Conservation (phyloP, 768 basidiomycete species). For the Mycena alexandri region DNA sequence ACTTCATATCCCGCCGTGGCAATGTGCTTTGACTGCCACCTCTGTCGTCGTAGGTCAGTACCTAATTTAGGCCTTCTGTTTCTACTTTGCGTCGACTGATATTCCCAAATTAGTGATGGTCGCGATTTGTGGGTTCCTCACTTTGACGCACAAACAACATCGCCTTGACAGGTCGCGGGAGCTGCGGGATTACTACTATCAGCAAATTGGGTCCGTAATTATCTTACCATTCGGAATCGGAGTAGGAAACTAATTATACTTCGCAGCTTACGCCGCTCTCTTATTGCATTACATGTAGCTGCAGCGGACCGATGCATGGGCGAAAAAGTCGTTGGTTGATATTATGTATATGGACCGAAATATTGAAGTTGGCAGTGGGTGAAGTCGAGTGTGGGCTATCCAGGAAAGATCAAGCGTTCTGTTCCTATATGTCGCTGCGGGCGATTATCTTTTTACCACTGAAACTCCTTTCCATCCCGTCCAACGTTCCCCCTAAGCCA, state of each 20-base stretch:
- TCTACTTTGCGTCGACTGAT: not conserved
- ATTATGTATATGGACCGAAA: not conserved
- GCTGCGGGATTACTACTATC: constrained; percentile 62
- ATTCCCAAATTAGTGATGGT: constrained; percentile 50
- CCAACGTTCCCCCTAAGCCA: constrained; percentile 4
- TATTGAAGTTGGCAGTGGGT: not conserved
- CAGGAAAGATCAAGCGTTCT: not conserved
- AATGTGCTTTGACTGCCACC: constrained; percentile 53
- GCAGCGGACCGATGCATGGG: constrained; percentile 42
- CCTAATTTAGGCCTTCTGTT: not conserved
- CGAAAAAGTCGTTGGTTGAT: constrained; percentile 21
- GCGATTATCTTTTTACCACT: not conserved
- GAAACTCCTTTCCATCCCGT: not conserved
- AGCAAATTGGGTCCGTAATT: constrained; percentile 56
- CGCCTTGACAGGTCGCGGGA: constrained; percentile 54
- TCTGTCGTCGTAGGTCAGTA: constrained; percentile 56
- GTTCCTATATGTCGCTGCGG: not conserved
- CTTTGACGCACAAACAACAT: constrained; percentile 56
- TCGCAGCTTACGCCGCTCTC: constrained; percentile 50
- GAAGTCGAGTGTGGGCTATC: not conserved
- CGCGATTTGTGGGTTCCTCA: constrained; percentile 52
- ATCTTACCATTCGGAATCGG: not conserved
- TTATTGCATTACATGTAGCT: constrained; percentile 51
- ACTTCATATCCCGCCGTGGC: constrained; percentile 56
- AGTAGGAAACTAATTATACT: not conserved